Evolutionary conservation across 305 asterid species (phyloP), one percentile per base, ranked within the genome.

Genomic region (Solanum hybrid): DNA sequence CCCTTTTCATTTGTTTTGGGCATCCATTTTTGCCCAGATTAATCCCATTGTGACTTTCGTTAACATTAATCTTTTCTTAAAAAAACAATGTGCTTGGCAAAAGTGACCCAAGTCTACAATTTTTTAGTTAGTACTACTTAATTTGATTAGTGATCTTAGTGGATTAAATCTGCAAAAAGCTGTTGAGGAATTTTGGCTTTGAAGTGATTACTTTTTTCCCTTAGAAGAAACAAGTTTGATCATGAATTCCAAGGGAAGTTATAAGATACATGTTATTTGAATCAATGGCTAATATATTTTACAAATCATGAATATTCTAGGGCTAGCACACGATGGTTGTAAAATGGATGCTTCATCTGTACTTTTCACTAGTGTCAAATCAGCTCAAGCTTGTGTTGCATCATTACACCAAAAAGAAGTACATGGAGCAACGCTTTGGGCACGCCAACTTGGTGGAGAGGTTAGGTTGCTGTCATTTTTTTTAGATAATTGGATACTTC

Each of bases 381-480:
- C 99, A 89, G 99, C 99, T 90, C 96, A 95, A 89, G 92, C 91
- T 87, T 96, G 98, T 93, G 99, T 97, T 91, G 97, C 97, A 46
- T 92, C 95, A 39, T 90, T 97, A 91, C 99, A 97, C 93, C 96
- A 96, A 91, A 96, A 94, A 92, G 94, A 92, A 94, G 92, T 97
- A 82, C 93, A 92, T 6, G 98, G 98, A 57, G 93, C 93, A 86
- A 90, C 91, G 87, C 95, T 97, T 89, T 97, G 99, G 99, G 99
- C 98, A 84, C 98, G 99, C 37, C 99, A 97, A 91, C 97, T 95
- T 92, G 99, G 99, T 46, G 99, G 99, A 94, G 99, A 97, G 98
- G 99, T 97, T 91, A 79, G 90, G 51, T 89, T 89, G 16, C 29
- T 73, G n/a, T 89, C 76, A 24, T 92, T 89, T 57, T 85, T 61